Evolutionary conservation across 2,329 filamentous ascomycete genomes (phyloP).

Genomic region (Ilyonectria destructans): DNA sequence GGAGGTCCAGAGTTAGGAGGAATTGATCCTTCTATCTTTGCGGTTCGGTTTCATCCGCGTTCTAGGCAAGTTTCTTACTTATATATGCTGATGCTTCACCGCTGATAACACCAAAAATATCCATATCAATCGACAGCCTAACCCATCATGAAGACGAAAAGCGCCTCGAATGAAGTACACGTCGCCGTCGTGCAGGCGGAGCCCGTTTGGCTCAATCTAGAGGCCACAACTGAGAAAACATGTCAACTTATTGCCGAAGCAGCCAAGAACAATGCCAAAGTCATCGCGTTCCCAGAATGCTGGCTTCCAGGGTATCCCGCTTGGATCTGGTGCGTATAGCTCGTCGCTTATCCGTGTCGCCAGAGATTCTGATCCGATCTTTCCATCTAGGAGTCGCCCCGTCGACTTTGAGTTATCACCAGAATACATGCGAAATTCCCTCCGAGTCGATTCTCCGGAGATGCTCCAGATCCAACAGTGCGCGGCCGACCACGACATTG

Average conservation of each 20-base stretch:
- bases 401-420: not conserved
- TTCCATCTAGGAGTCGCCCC: not conserved
- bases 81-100: not conserved
- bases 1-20: not conserved
- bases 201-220: not conserved
- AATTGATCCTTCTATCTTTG: not conserved
- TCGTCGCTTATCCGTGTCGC: not conserved
- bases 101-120: too few relatives aligned
- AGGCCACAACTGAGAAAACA: not conserved
- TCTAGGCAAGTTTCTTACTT: not conserved
- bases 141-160: not conserved
- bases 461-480: conserved; percentile 1
- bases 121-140: not conserved
- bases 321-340: not conserved
- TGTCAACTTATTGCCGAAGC: not conserved
- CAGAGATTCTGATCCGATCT: not conserved
- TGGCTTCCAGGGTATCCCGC: conserved; percentile 2
- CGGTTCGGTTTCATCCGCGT: not conserved
- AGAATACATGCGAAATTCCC: conserved; percentile 3
- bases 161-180: not conserved
- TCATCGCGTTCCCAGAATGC: conserved; percentile 2
- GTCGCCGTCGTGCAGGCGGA: conserved; percentile 9
- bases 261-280: not conserved
- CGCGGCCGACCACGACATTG: conserved; percentile 4
- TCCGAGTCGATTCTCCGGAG: not conserved